phyloP scores from a whole-genome alignment of 805 yeast species.

The Ogataea methanolica region DNA sequence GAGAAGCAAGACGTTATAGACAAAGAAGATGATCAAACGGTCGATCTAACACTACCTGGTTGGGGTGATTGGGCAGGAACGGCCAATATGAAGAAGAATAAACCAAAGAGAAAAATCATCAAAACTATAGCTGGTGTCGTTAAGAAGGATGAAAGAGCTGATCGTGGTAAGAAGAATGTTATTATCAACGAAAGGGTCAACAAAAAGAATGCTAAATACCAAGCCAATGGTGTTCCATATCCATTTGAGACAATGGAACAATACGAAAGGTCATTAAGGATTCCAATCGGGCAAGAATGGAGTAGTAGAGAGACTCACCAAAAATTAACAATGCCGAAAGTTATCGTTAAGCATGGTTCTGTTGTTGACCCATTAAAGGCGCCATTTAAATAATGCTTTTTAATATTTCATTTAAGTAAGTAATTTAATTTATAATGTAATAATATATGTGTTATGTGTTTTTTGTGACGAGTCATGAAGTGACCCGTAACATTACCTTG shows the following conservation, averaged over 20 bases:
- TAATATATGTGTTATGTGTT: not conserved
- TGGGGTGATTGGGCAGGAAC: constrained; percentile 98
- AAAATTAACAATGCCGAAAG: constrained; percentile 81
- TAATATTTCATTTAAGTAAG: not conserved
- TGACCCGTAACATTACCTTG: too few relatives aligned
- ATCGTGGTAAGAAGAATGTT: constrained; percentile 71
- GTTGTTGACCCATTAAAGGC: constrained; percentile 90
- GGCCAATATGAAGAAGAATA: constrained; percentile 36
- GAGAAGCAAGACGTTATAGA: constrained; percentile 65
- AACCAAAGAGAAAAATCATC: constrained; percentile 55
- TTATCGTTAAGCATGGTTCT: constrained; percentile 79
- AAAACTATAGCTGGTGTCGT: constrained; percentile 76
- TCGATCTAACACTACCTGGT: constrained; percentile 86
- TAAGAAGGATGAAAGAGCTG: constrained; percentile 66
- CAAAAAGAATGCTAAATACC: constrained; percentile 82
- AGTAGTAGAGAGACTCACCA: constrained; percentile 83
- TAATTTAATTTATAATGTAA: not conserved
- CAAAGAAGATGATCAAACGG: constrained; percentile 84
- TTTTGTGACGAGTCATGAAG: too few relatives aligned
- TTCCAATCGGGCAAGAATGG: constrained; percentile 99
- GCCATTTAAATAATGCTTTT: constrained; percentile 51
- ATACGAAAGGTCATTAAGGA: constrained; percentile 86
- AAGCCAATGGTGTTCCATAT: constrained; percentile 87
- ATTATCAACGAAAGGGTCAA: constrained; percentile 84
- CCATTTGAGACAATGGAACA: constrained; percentile 92